phyloP scores from a whole-genome alignment of 768 basidiomycete species.

The Tephrocybe sp. region DNA sequence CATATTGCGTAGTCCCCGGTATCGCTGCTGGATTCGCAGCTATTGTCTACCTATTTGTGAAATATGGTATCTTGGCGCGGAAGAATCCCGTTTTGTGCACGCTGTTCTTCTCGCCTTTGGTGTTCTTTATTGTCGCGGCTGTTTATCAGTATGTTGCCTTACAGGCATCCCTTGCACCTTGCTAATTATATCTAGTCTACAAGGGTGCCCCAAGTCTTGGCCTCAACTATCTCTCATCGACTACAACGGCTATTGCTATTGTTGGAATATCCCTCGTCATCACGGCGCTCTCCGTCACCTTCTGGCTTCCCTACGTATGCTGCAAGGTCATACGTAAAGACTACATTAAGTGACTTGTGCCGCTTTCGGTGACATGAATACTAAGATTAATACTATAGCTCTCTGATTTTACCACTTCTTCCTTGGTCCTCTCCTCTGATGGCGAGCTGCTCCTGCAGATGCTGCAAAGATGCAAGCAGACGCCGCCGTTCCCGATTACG shows the following conservation, averaged over 20 bases:
- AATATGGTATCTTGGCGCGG: conserved; percentile 25
- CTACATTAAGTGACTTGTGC: conserved; percentile 20
- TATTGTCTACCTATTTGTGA: conserved; percentile 22
- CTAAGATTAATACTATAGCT: conserved; percentile 12
- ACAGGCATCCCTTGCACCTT: background rate
- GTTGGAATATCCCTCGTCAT: conserved; percentile 22
- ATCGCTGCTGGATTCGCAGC: conserved; percentile 23
- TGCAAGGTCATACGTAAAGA: conserved; percentile 26
- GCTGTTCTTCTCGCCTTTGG: conserved; percentile 24
- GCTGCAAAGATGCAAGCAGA: conserved; percentile 7
- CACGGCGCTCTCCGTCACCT: conserved; percentile 21
- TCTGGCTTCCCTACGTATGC: conserved; percentile 30
- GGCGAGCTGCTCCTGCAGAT: conserved; percentile 22
- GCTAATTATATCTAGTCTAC: conserved; percentile 14
- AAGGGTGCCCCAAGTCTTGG: conserved; percentile 25
- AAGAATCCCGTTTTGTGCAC: conserved; percentile 21
- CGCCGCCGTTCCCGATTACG: conserved; percentile 26
- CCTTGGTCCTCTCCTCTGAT: conserved; percentile 27
- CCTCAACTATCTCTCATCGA: conserved; percentile 16
- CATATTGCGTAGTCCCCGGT: conserved; percentile 12
- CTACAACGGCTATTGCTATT: conserved; percentile 21
- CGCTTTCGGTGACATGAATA: background rate
- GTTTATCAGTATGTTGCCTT: conserved; percentile 18
- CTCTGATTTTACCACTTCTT: conserved; percentile 30
- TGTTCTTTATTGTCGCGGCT: conserved; percentile 26